Base-by-base conservation (phyloP, 345 rosid species). In the Rubroshorea leprosula region DNA sequence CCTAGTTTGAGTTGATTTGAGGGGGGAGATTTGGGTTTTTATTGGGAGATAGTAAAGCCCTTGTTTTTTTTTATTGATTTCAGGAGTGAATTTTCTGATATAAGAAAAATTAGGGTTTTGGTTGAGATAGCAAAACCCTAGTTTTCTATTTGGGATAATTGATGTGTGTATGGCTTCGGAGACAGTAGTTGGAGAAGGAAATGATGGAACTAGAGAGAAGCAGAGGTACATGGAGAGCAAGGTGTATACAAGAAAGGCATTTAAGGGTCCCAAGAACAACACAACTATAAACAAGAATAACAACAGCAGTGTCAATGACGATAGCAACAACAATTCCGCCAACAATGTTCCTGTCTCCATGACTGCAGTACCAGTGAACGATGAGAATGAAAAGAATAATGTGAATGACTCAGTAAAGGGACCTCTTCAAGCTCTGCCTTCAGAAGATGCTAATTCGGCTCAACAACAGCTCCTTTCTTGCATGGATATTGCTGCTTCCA, bases 91-190 rank as follows among this genome's bases (percentile, higher is more conserved):
- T 60, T 61, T 57, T 54, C 54, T 18, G 21, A n/a, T 6, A 27
- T 35, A 27, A 25, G 62, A 43, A 71, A 64, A 68, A 75, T 79
- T 79, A 73, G 81, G 84, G 81, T 65, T 74, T 69, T 62, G 21
- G 38, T 55, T 1, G 46, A 60, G 63, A 56, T 47, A 64, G 70
- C 21, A 44, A 55, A 62, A 46, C 9, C 47, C 70, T 76, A 68
- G 81, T 85, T 85, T 75, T 84, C 73, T 71, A 55, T 38, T 53
- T 50, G 69, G 65, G 31, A 61, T n/a, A 61, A 71, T 44, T 13
- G 47, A 63, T 84, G 71, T 77, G 76, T 86, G 96, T 74, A 93
- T 89, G 99, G 99, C 96, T 78, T 93, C 97, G 62, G 96, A 76
- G 85, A 76, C 85, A 69, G 72, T 73, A 65, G 85, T 69, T 46